These are phyloP conservation scores for Piloderma croceum DNA, from an alignment of 768 basidiomycete genomes.

Conservation along the genomic window DNA sequence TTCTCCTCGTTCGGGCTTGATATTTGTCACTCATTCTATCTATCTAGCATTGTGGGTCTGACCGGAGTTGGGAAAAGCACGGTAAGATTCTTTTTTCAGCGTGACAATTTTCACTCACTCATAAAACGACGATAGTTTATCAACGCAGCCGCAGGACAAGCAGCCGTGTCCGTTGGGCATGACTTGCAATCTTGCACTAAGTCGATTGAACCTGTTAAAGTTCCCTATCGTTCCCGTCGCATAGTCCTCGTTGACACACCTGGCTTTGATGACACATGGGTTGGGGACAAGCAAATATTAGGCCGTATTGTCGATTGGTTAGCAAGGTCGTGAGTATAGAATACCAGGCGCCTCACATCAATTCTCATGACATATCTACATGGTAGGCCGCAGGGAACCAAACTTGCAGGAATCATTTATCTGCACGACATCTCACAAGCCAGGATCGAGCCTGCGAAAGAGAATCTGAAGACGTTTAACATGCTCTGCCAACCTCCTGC, in stretches of 20 bases:
- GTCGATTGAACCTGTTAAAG: conserved; percentile 12
- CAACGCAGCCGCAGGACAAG: conserved; percentile 10
- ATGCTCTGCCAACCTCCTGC: conserved; percentile 28
- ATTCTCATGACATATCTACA: no score
- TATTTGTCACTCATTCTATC: no score
- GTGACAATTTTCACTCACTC: neutral
- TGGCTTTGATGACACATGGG: conserved; percentile 33
- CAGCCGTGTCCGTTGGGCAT: conserved; percentile 11
- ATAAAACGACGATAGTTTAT: no score
- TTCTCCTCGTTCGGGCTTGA: no score
- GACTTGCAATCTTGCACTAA: conserved; percentile 19
- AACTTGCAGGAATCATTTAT: conserved; percentile 28
- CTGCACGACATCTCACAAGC: conserved; percentile 31
- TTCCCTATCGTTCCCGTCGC: conserved; percentile 14
- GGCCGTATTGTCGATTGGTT: conserved; percentile 22
- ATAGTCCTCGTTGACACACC: conserved; percentile 40
- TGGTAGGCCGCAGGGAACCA: conserved; percentile 7
- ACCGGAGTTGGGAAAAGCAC: conserved; percentile 27
- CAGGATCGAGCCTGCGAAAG: conserved; percentile 23
- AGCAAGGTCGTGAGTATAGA: conserved; percentile 16
- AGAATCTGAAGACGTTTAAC: conserved; percentile 29
- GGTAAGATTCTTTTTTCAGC: conserved; percentile 10
- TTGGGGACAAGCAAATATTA: conserved; percentile 22
- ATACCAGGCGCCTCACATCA: neutral
- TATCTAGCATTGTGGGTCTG: conserved; percentile 26